Percentiles rank a stretch among this genome's conserved stretches.
These are phyloP conservation scores for Hanseniaspora clermontiae DNA, from an alignment of 805 yeast species.

Conservation along the genomic window DNA sequence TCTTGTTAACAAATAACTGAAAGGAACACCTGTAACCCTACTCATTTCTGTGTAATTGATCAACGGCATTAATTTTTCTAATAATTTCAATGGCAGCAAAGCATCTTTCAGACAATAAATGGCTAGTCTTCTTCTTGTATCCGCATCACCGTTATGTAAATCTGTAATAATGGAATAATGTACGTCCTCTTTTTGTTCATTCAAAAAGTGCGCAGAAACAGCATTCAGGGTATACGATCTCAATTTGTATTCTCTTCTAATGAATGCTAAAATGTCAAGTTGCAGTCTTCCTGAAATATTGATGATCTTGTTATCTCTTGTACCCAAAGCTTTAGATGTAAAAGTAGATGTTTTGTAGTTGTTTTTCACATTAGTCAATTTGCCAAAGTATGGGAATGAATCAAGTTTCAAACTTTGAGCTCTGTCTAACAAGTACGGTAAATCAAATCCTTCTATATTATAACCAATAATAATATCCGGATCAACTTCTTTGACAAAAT, in stretches of 20 bases:
- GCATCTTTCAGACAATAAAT: conserved; percentile 97
- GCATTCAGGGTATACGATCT: conserved; percentile 91
- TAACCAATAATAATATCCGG: conserved; percentile 97
- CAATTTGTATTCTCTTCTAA: conserved; percentile 87
- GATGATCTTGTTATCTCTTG: conserved; percentile 79
- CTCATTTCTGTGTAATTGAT: conserved; percentile 99
- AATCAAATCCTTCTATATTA: conserved; percentile 86
- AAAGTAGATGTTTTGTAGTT: conserved; percentile 71
- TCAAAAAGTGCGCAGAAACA: conserved; percentile 83
- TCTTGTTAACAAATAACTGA: conserved; percentile 71
- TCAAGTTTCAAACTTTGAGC: conserved; percentile 57
- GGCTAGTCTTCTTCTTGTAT: conserved; percentile 87
- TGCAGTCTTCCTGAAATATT: conserved; percentile 96
- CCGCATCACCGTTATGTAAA: conserved; percentile 80
- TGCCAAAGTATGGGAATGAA: conserved; percentile 76
- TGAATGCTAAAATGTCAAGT: conserved; percentile 78
- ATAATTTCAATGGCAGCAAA: conserved; percentile 69
- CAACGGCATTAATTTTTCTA: conserved; percentile 89
- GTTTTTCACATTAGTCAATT: conserved; percentile 55
- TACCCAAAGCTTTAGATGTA: conserved; percentile 92
- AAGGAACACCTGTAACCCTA: conserved; percentile 97
- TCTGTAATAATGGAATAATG: conserved; percentile 94
- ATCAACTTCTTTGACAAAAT: conserved; percentile 71
- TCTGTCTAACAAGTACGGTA: conserved; percentile 83
- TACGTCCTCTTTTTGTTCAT: conserved; percentile 96